These are phyloP conservation scores for Wickerhamomyces mucosus DNA, from an alignment of 805 yeast species.

Conservation along the genomic window DNA sequence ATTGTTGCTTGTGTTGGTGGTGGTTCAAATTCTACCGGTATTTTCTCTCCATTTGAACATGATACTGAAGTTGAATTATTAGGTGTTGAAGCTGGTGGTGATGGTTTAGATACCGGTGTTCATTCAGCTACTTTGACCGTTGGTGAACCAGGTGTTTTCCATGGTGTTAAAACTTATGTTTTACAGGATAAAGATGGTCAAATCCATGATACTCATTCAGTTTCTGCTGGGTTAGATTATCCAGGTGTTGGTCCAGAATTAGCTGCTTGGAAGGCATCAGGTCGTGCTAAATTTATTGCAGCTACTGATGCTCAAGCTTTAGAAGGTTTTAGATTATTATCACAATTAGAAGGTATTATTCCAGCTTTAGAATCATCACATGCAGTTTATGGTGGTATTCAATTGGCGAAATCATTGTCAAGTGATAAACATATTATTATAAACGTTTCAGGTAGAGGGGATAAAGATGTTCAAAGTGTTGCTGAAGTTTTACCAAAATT, in stretches of 20 bases:
- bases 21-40: conserved; percentile 94
- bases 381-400: conserved; percentile 86
- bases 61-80: conserved; percentile 68
- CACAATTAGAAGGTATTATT: conserved; percentile 94
- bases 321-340: conserved; percentile 77
- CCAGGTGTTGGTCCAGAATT: conserved; percentile 99
- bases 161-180: conserved; percentile 92
- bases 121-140: conserved; percentile 95
- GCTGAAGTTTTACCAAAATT: conserved; percentile 86
- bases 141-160: conserved; percentile 96
- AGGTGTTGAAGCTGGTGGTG: conserved; percentile 99
- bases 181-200: conserved; percentile 91
- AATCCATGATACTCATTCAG: conserved; percentile 95
- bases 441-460: conserved; percentile 97
- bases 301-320: conserved; percentile 96
- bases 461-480: conserved; percentile 95
- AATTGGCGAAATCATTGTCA: conserved; percentile 76
- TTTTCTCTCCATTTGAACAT: conserved; percentile 88
- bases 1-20: conserved; percentile 99
- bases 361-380: conserved; percentile 98
- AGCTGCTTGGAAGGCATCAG: conserved; percentile 89
- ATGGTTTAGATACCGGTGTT: conserved; percentile 78
- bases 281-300: conserved; percentile 84
- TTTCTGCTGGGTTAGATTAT: conserved; percentile 96
- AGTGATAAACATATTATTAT: conserved; percentile 77